A percentile compares a stretch with the other conserved stretches of the same genome.
Evolutionary conservation across 2,329 filamentous ascomycete species (phyloP).

Genomic region (Gaeumannomyces sp.): DNA sequence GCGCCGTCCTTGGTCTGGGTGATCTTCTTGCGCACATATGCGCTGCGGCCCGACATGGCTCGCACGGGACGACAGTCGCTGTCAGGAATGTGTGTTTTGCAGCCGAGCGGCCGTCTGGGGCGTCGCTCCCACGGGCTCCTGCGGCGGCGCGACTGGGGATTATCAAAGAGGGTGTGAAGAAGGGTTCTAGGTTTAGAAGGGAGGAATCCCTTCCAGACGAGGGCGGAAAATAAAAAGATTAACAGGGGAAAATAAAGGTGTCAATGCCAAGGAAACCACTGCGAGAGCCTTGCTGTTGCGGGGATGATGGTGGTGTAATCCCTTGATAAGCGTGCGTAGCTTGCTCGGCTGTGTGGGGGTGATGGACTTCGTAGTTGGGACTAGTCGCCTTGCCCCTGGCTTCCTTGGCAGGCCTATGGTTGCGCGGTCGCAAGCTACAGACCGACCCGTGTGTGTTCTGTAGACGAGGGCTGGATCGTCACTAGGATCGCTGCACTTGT

Average conservation of each 20-base stretch:
- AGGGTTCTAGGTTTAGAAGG: not conserved
- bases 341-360: not conserved
- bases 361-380: no score
- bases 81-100: not conserved
- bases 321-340: not conserved
- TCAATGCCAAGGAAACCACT: not conserved
- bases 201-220: not conserved
- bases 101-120: not conserved
- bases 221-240: not conserved
- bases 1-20: conserved; percentile 33
- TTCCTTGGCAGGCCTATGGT: not conserved
- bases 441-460: not conserved
- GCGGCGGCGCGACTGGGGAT: not conserved
- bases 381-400: not conserved
- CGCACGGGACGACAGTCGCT: not conserved
- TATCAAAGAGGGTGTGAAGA: not conserved
- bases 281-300: not conserved
- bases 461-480: not conserved
- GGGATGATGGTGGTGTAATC: not conserved
- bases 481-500: no score
- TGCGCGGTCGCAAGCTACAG: not conserved
- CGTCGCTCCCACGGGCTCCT: not conserved
- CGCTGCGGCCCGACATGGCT: conserved; percentile 53
- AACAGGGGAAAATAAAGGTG: not conserved
- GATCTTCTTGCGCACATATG: conserved; percentile 53